Base-by-base conservation (phyloP, 768 basidiomycete species). In the Amanita muscaria region DNA sequence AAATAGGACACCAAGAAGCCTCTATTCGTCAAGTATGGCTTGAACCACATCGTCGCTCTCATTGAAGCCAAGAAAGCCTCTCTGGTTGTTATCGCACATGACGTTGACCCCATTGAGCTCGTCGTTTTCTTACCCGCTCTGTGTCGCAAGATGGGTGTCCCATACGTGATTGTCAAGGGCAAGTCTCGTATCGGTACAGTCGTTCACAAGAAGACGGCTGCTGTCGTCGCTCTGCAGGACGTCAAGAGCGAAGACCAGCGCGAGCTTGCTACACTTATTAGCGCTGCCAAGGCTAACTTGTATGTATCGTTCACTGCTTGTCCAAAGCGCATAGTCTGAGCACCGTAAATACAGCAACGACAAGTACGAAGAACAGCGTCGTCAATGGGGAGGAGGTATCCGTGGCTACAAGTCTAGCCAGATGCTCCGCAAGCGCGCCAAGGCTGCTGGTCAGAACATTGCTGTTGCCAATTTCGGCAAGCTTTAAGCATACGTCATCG, bases 111-210 rank as follows among this genome's bases (percentile, higher is more conserved):
- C 32, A 96, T 98, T 52, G 94, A 99, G 71, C 85, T 99, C 57
- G 94, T 99, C 53, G 80, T 99, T 68, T 98, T 89, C 83, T 77
- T 98, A 49, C 94, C 94, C 46, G 92, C 94, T 44, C 83, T 97
- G 49, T 98, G 94, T 74, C 84, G 91, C 68, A 97, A 98, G 82
- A 97, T 97, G 93, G 93, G 93, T 64, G 87, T 97, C 25, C 93
- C 93, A 31, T 97, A 98, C 69, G 89, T 92, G 52, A 96, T 99
- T 53, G 92, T 94, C 56, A 97, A 97, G 74, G 86, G 88, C 70
- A 97, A 97, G 72, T 90, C 94, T 46, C 88, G 94, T 63, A 88
- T 98, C 59, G 94, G 94, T 56, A 90, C 93, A 5, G 91, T 97
- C 50, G 90, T 93, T 31, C 89, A 96, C 79, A 96, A 96, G 82